Evolutionary conservation across 331 rosid species (phyloP), one percentile per base, ranked within the genome.

Genomic region (Prunus yedoensis): DNA sequence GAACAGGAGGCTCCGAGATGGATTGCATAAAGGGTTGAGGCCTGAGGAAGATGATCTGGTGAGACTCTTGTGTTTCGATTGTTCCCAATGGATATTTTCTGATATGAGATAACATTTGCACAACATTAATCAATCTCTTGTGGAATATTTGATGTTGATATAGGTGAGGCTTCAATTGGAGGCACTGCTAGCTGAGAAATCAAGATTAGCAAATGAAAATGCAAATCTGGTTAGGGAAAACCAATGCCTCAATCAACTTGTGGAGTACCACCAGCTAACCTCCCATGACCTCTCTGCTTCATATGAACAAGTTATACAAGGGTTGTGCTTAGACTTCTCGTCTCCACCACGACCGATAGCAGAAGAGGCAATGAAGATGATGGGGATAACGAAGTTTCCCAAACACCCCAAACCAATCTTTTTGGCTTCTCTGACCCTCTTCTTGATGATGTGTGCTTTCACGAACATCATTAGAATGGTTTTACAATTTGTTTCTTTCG

Each of bases 91-190:
- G 7, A 12, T 27, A 16, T 2, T 38, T 71, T 8, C 4, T n/a
- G 46, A 43, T 66, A n/a, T 32, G 8, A 27, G 28, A 27, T 27
- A 27, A 27, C 28, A 27, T 12, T 54, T 61, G 14, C 43, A 23
- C 13, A 23, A 14, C 54, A 46, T 6, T 8, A 47, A 50, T 61
- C 18, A 46, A 50, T 61, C 14, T 47, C 43, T 45, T 71, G 27
- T 63, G 58, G 66, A 10, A 21, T 30, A 46, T 17, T 14, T 77
- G 75, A 69, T 61, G 65, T 28, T 1, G 69, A 67, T 78, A 88
- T 78, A 91, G 97, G 96, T 95, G 87, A 92, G 97, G 85, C 99
- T 95, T 86, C 99, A 95, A 79, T 83, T 95, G 80, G 97, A 95
- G 84, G 97, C 96, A 76, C 78, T 92, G 73, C 91, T 92, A 21